Percentiles rank a stretch among this genome's conserved stretches.
Evolutionary conservation across 805 yeast genomes (phyloP).

Genomic region (Kluyveromyces aestuarii): DNA sequence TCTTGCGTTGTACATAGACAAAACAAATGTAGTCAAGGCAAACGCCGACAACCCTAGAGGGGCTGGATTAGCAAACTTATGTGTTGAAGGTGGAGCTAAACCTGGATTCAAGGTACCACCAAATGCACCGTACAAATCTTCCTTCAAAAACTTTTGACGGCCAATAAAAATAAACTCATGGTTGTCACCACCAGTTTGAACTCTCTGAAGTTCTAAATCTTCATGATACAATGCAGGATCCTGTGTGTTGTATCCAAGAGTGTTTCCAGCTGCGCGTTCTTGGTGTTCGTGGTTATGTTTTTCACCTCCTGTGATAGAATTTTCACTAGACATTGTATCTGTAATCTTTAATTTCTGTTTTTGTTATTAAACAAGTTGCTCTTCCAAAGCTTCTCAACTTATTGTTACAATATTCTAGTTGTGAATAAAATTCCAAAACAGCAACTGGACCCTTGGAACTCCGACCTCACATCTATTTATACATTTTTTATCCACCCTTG

Average conservation of each 20-base stretch:
- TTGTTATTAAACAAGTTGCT: too few species aligned
- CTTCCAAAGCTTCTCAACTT: too few species aligned
- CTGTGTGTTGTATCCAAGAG: background rate
- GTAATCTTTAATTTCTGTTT: too few species aligned
- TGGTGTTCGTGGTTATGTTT: conserved; percentile 3
- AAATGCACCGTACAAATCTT: conserved; percentile 55
- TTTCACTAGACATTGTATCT: background rate
- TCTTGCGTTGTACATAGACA: conserved; percentile 45
- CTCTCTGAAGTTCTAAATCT: background rate
- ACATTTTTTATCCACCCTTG: too few species aligned
- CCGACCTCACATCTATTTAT: too few species aligned
- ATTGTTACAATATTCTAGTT: too few species aligned
- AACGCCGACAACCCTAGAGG: conserved; percentile 56
- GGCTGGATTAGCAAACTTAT: conserved; percentile 57
- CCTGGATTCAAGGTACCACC: conserved; percentile 84
- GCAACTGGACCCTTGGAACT: background rate
- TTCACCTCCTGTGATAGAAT: background rate
- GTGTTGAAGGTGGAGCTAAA: conserved; percentile 43
- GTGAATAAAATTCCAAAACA: background rate
- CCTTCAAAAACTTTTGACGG: conserved; percentile 52
- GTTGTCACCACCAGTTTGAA: conserved; percentile 35
- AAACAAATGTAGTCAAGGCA: conserved; percentile 53
- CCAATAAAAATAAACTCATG: conserved; percentile 66
- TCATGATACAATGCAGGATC: background rate
- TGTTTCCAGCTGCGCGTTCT: background rate